Evolutionary conservation across 768 basidiomycete genomes (phyloP).

Genomic region (Pleurotus platypus): DNA sequence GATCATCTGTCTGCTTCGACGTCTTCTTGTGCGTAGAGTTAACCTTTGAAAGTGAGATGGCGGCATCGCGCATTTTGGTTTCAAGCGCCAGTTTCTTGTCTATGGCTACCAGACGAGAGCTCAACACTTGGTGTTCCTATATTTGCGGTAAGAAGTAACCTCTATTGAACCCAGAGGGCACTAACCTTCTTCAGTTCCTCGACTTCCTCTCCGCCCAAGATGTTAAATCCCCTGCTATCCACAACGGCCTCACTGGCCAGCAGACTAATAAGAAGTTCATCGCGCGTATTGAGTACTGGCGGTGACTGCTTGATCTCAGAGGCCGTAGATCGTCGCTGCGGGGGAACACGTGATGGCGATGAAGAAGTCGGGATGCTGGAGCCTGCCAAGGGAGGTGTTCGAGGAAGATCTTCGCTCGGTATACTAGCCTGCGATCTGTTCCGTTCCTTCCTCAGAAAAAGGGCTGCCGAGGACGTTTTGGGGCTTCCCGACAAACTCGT

Average conservation of each 20-base stretch:
- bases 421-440: slow-evolving; percentile 20
- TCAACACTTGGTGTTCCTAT: slow-evolving; percentile 74
- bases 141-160: slow-evolving; percentile 10
- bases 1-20: slow-evolving; percentile 65
- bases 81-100: slow-evolving; percentile 76
- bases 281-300: slow-evolving; percentile 53
- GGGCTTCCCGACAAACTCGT: slow-evolving; percentile 26
- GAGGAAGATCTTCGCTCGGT: slow-evolving; percentile 8
- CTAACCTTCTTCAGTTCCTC: slow-evolving; percentile 49
- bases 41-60: slow-evolving; percentile 67
- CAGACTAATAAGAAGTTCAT: slow-evolving; percentile 85
- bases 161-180: slow-evolving; percentile 7
- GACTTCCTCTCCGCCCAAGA: slow-evolving; percentile 56
- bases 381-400: background rate
- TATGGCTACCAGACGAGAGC: slow-evolving; percentile 61
- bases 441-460: slow-evolving; percentile 54
- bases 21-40: slow-evolving; percentile 55
- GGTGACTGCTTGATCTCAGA: slow-evolving; percentile 41
- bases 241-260: slow-evolving; percentile 92
- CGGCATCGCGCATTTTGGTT: slow-evolving; percentile 86
- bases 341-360: slow-evolving; percentile 36
- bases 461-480: slow-evolving; percentile 36
- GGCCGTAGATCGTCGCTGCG: slow-evolving; percentile 28
- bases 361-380: slow-evolving; percentile 24
- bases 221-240: slow-evolving; percentile 80